Base-by-base conservation (phyloP, 495 filamentous ascomycete species). In the Daldinia bambusicola region DNA sequence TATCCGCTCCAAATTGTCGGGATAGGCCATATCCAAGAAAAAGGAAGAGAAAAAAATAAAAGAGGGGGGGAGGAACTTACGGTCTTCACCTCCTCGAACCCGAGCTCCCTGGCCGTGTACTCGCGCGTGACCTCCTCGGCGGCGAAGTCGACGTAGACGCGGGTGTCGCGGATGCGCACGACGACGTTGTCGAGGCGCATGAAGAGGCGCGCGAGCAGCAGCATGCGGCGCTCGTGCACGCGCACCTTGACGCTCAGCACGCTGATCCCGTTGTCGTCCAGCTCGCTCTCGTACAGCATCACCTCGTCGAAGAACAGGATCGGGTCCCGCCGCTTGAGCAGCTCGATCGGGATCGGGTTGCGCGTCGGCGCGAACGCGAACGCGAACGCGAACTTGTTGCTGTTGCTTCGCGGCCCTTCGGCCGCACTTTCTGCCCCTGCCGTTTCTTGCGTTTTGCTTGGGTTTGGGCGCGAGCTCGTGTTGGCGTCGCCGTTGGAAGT, bases 241-340 rank as follows among this genome's bases (percentile, higher is more conserved):
- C 95, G 85, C 51, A 98, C 81, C 83, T 98, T 98, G 81, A 90
- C 90, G 26, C 89, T 94, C 10, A 96, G 78, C 78, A 97, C 85
- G 6, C 93, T 89, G 67, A 98, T 95, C 30, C 95, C 95, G 78
- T 99, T 99, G 77, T 99, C 95, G 43, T 97, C 95, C 61, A 99
- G 87, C 81, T 99, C 95, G 79, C 96, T 94, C 82, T 98, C 95
- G 77, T 98, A 99, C 31, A 98, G 85, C 77, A 97, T 88, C 31
- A 98, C 93, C 63, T 97, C 93, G 76, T 98, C 93, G 76, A 93
- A 95, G 80, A 98, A 96, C 0, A 95, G 80, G 68, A 99, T 99
- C 1, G 96, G 96, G 75, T 99, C 95, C 38, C 81, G 75, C 14
- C 90, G 87, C 76, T 89, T 91, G 16, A 99, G 83, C 8, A 97